Evolutionary conservation across 2,329 filamentous ascomycete species (phyloP).

Genomic region (Leptodontidium sp.): DNA sequence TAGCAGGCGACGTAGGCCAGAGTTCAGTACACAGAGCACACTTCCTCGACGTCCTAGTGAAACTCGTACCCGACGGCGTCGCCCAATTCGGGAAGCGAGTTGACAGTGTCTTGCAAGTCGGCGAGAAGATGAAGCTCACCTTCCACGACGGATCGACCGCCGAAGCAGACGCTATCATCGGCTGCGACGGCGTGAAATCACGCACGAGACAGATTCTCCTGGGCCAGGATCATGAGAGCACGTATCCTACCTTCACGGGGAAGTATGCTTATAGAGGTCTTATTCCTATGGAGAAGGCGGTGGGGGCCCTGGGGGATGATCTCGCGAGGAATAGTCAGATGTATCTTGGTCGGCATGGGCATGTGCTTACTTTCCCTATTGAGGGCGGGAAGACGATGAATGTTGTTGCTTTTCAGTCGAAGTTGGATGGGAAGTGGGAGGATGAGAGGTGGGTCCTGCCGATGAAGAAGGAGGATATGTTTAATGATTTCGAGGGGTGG

Average conservation of each 20-base stretch:
- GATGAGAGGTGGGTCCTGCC: slow-evolving; percentile 51
- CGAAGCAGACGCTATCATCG: slow-evolving; percentile 59
- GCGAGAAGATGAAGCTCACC: slow-evolving; percentile 44
- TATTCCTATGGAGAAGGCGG: slow-evolving; percentile 64
- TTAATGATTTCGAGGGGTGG: slow-evolving; percentile 50
- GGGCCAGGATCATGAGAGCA: slow-evolving; percentile 47
- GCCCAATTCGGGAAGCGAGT: slow-evolving; percentile 49
- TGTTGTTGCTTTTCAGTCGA: slow-evolving; percentile 48
- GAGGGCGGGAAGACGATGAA: slow-evolving; percentile 65
- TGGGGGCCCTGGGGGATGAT: slow-evolving; percentile 56
- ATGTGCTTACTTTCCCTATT: slow-evolving; percentile 69
- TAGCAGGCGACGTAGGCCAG: slow-evolving; percentile 39
- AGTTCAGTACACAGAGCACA: slow-evolving; percentile 44
- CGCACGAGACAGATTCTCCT: slow-evolving; percentile 60
- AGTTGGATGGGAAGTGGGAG: slow-evolving; percentile 48
- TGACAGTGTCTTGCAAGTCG: slow-evolving; percentile 43
- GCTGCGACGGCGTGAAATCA: slow-evolving; percentile 71
- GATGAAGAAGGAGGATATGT: slow-evolving; percentile 49
- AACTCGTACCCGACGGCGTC: slow-evolving; percentile 50
- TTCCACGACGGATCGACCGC: slow-evolving; percentile 56
- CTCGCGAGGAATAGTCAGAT: slow-evolving; percentile 58
- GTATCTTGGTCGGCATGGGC: slow-evolving; percentile 58
- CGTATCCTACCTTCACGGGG: slow-evolving; percentile 55
- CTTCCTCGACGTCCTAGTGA: slow-evolving; percentile 45
- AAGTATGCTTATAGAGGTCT: slow-evolving; percentile 70